Percentiles rank a stretch among this genome's conserved stretches.
phyloP scores from a whole-genome alignment of 129 eudicot species.

The Ambrosia artemisiifolia region DNA sequence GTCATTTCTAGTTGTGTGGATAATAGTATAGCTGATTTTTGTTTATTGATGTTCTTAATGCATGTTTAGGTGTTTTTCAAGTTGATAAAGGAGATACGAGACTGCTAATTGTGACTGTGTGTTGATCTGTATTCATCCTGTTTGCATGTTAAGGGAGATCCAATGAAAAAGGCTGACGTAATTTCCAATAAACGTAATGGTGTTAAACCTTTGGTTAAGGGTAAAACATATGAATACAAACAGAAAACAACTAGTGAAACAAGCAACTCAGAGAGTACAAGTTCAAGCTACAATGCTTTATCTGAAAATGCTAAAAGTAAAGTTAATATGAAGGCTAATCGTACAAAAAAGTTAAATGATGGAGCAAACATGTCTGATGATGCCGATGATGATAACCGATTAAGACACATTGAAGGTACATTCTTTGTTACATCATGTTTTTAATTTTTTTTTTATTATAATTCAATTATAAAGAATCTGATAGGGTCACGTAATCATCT shows the following conservation, averaged over 20 bases:
- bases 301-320: slow-evolving; percentile 50
- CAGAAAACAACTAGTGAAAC: slow-evolving; percentile 39
- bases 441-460: not conserved
- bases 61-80: slow-evolving; percentile 41
- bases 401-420: slow-evolving; percentile 11
- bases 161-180: not conserved
- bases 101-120: slow-evolving; percentile 16
- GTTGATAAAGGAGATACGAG: slow-evolving; percentile 33
- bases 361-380: slow-evolving; percentile 24
- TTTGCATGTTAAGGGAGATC: not conserved
- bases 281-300: slow-evolving; percentile 36
- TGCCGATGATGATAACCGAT: slow-evolving; percentile 22
- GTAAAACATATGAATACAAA: slow-evolving; percentile 26
- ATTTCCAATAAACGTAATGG: not conserved
- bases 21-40: slow-evolving; percentile 9
- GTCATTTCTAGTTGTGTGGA: not conserved
- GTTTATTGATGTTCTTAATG: slow-evolving; percentile 13
- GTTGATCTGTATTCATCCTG: not conserved
- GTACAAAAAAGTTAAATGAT: slow-evolving; percentile 31
- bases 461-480: not conserved
- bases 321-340: slow-evolving; percentile 20
- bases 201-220: slow-evolving; percentile 14
- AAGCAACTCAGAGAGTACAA: slow-evolving; percentile 38
- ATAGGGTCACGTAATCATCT: slow-evolving; percentile 19
- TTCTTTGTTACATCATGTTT: slow-evolving; percentile 8